phyloP scores from a whole-genome alignment of 148 eudicot species.

The Vaccinium macrocarpon region DNA sequence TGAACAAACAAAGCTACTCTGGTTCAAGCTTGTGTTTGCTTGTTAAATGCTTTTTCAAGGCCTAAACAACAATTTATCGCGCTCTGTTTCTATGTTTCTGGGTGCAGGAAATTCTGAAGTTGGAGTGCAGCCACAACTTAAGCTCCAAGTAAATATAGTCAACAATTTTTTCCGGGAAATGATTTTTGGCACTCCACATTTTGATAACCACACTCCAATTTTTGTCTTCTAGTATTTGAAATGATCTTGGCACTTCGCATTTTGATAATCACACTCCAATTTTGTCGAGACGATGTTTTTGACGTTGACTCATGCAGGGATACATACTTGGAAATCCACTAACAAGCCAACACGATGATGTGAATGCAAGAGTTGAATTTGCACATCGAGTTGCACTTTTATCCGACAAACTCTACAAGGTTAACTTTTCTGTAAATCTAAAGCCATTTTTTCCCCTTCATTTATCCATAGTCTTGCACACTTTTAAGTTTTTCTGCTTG shows the following conservation, averaged over 20 bases:
- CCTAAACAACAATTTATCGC: no score
- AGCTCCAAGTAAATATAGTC: slow-evolving; percentile 12
- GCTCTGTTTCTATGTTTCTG: no score
- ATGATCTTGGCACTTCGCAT: no score
- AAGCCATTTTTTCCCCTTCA: background rate
- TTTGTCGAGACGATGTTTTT: background rate
- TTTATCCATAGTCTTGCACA: background rate
- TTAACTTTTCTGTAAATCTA: background rate
- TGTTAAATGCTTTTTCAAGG: no score
- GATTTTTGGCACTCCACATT: background rate
- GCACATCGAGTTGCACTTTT: slow-evolving; percentile 20
- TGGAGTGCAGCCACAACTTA: background rate
- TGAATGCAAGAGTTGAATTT: slow-evolving; percentile 14
- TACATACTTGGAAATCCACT: slow-evolving; percentile 16
- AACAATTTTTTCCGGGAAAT: no score
- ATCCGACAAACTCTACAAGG: slow-evolving; percentile 15
- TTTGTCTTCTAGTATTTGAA: no score
- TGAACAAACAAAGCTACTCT: no score
- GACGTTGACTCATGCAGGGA: background rate
- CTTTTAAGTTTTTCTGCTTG: background rate
- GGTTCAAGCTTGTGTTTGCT: no score
- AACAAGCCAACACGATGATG: slow-evolving; percentile 8
- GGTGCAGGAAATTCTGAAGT: slow-evolving; percentile 14
- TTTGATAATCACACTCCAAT: no score
- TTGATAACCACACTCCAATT: background rate